These are phyloP conservation scores for Lachnellula cervina DNA, from an alignment of 2,329 filamentous ascomycete species.

Conservation along the genomic window DNA sequence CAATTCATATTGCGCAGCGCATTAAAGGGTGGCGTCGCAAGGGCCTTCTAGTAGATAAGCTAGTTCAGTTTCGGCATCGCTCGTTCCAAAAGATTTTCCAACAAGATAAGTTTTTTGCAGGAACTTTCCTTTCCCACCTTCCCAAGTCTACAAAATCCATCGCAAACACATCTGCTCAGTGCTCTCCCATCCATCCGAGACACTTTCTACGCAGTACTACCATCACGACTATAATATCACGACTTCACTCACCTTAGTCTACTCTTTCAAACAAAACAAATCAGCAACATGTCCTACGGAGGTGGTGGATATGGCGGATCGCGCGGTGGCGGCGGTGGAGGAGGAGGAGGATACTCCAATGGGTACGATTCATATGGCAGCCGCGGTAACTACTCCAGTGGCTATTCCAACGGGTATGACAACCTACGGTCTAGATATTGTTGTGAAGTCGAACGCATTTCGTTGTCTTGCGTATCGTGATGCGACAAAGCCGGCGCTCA, in stretches of 20 bases:
- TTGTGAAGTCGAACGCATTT: constrained; percentile 30
- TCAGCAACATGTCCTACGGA: constrained; percentile 63
- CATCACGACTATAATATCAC: constrained; percentile 8
- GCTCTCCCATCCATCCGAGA: constrained; percentile 21
- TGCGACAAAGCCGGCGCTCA: constrained; percentile 19
- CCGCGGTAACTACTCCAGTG: constrained; percentile 41
- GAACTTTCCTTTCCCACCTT: constrained; percentile 14
- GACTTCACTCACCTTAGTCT: constrained; percentile 5
- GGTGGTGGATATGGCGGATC: constrained; percentile 44
- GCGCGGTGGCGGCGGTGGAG: constrained; percentile 39
- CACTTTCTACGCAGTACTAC: constrained; percentile 8
- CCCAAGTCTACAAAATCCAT: constrained; percentile 11
- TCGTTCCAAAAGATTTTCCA: constrained; percentile 2
- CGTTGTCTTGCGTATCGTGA: constrained; percentile 29
- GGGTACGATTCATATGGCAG: constrained; percentile 50
- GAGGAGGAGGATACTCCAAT: constrained; percentile 47
- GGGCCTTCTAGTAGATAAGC: neutral
- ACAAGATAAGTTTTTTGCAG: constrained; percentile 12
- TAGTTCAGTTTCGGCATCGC: constrained; percentile 1
- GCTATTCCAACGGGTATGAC: constrained; percentile 47
- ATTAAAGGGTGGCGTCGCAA: neutral
- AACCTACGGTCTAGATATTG: constrained; percentile 34
- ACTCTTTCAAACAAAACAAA: constrained; percentile 16
- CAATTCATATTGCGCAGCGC: too few species aligned
- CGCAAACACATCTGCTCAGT: constrained; percentile 14